Evolutionary conservation across 208 protist species (phyloP).

Genomic region (Acanthamoeba pearcei): DNA sequence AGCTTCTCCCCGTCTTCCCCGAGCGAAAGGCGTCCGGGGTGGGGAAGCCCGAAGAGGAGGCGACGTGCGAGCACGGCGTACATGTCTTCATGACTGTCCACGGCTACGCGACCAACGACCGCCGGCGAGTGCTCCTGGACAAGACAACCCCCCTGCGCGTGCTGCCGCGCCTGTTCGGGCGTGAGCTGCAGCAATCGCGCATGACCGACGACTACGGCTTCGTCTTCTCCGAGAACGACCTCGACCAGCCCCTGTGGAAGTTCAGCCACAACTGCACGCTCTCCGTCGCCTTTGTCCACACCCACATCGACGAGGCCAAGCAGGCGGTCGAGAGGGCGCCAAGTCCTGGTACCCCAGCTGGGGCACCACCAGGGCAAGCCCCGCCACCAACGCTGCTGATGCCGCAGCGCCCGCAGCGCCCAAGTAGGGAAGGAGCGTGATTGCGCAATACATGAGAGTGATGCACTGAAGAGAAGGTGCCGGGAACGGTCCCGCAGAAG

Average conservation of each 20-base stretch:
- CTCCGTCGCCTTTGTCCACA: background rate
- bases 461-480: no score
- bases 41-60: background rate
- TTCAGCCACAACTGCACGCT: background rate
- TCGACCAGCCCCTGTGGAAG: background rate
- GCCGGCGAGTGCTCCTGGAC: background rate
- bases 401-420: no score
- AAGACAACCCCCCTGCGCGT: background rate
- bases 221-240: conserved; percentile 2
- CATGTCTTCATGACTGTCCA: conserved; percentile 8
- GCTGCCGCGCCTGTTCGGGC: background rate
- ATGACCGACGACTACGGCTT: conserved; percentile 31
- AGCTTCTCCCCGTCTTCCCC: background rate
- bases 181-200: background rate
- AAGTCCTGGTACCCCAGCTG: no score
- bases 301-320: background rate
- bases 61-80: background rate
- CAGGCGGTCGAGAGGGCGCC: no score
- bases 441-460: no score
- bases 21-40: background rate
- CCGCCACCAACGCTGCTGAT: no score
- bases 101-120: background rate
- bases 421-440: no score
- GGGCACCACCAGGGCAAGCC: no score
- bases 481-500: no score